A percentile compares a stretch with the other conserved stretches of the same genome.
Conservation (phyloP, 768 basidiomycete genomes). For the Boletus insuetus region DNA sequence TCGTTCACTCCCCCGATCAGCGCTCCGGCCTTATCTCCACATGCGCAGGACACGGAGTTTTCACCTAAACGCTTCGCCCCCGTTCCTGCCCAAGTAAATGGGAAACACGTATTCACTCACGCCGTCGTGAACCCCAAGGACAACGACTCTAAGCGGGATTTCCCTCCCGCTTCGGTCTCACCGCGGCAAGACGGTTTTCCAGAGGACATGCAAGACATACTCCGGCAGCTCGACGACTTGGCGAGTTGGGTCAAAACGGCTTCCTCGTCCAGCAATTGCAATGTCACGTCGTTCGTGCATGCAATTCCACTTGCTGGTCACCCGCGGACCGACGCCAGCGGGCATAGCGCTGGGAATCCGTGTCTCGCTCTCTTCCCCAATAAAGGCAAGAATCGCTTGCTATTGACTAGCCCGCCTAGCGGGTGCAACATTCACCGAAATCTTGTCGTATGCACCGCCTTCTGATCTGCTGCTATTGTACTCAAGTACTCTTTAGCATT, state of each 20-base stretch:
- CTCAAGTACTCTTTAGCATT: slow-evolving; percentile 8
- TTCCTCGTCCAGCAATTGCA: slow-evolving; percentile 14
- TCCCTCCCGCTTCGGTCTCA: neutral
- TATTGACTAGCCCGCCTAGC: neutral
- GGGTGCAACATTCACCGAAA: neutral
- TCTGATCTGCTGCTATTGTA: neutral
- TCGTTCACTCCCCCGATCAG: slow-evolving; percentile 17
- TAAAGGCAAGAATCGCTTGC: slow-evolving; percentile 26
- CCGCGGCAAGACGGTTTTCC: slow-evolving; percentile 18
- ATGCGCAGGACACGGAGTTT: neutral
- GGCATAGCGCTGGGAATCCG: neutral
- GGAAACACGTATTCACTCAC: slow-evolving; percentile 16
- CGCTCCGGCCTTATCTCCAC: slow-evolving; percentile 9
- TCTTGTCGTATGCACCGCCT: slow-evolving; percentile 12
- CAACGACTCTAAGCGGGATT: neutral
- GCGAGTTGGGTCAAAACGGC: slow-evolving; percentile 25
- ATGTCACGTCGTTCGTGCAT: neutral
- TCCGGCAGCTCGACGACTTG: slow-evolving; percentile 28
- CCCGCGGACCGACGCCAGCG: neutral
- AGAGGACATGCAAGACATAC: slow-evolving; percentile 26
- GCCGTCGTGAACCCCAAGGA: slow-evolving; percentile 5
- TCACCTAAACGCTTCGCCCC: slow-evolving; percentile 22
- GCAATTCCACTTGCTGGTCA: neutral
- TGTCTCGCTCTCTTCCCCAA: neutral
- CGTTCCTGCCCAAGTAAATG: slow-evolving; percentile 12